phyloP scores from a whole-genome alignment of 352 stramenopile species.

The Phytophthora pluvialis region DNA sequence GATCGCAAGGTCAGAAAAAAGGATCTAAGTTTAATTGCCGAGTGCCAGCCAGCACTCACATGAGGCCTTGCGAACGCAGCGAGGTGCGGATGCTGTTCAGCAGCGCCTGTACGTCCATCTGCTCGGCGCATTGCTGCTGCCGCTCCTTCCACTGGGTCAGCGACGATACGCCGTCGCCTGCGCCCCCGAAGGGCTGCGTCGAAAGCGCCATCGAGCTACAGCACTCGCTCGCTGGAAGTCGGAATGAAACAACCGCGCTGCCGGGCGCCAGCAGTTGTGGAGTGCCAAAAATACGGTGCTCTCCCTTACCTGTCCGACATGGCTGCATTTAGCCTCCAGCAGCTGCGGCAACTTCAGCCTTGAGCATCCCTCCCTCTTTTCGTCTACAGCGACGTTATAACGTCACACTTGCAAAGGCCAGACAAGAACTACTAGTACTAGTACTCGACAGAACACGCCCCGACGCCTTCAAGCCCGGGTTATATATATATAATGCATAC shows the following conservation, averaged over 20 bases:
- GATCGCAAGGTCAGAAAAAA: neutral
- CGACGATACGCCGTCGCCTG: slow-evolving; percentile 40
- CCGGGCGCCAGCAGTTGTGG: slow-evolving; percentile 1
- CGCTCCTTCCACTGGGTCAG: slow-evolving; percentile 75
- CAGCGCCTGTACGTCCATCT: slow-evolving; percentile 60
- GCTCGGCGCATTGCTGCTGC: slow-evolving; percentile 70
- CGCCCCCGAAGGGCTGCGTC: slow-evolving; percentile 5
- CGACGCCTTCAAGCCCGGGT: neutral
- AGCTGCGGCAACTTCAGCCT: neutral
- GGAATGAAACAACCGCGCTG: slow-evolving; percentile 18
- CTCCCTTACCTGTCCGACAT: neutral
- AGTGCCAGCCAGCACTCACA: slow-evolving; percentile 39
- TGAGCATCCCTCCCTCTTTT: neutral
- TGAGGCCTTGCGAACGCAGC: slow-evolving; percentile 51
- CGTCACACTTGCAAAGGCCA: too few relatives aligned
- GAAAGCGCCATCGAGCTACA: slow-evolving; percentile 30
- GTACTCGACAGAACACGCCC: slow-evolving; percentile 2
- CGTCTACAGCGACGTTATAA: neutral
- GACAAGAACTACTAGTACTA: too few relatives aligned
- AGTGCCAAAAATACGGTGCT: slow-evolving; percentile 14
- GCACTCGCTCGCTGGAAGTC: slow-evolving; percentile 7
- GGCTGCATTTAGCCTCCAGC: slow-evolving; percentile 14
- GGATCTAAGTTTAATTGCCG: neutral
- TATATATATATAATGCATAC: slow-evolving; percentile 38
- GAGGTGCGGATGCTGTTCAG: slow-evolving; percentile 46